These are phyloP conservation scores for Taiozyma onychis DNA, from an alignment of 1,139 yeast species.

Conservation along the genomic window DNA sequence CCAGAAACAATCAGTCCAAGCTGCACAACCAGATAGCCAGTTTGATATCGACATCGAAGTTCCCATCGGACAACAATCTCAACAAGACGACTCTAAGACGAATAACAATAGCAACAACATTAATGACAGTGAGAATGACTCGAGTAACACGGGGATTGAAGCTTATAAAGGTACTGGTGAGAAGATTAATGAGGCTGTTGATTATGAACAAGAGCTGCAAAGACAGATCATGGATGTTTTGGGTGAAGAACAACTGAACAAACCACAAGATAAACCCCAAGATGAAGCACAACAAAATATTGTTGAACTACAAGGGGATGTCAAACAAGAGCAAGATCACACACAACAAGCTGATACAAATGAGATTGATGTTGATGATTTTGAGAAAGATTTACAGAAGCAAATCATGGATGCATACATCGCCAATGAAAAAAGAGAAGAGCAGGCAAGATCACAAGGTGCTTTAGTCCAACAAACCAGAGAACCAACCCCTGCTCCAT, in stretches of 20 bases:
- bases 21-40: background rate
- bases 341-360: background rate
- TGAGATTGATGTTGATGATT: constrained; percentile 4
- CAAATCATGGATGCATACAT: constrained; percentile 15
- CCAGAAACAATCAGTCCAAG: background rate
- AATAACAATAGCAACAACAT: background rate
- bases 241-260: constrained; percentile 1
- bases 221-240: constrained; percentile 22
- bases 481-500: background rate
- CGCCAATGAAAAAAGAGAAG: background rate
- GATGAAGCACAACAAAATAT: background rate
- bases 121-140: background rate
- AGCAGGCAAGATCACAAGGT: background rate
- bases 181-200: constrained; percentile 1
- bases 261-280: background rate
- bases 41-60: constrained; percentile 2
- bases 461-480: background rate
- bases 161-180: background rate
- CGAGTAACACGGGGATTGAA: background rate
- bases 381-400: constrained; percentile 13
- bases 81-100: background rate
- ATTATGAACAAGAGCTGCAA: constrained; percentile 20
- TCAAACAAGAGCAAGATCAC: background rate
- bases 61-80: constrained; percentile 6
- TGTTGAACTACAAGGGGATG: background rate